These are phyloP conservation scores for Dendrobium officinale DNA, from an alignment of 106 monocot species.

Conservation along the genomic window DNA sequence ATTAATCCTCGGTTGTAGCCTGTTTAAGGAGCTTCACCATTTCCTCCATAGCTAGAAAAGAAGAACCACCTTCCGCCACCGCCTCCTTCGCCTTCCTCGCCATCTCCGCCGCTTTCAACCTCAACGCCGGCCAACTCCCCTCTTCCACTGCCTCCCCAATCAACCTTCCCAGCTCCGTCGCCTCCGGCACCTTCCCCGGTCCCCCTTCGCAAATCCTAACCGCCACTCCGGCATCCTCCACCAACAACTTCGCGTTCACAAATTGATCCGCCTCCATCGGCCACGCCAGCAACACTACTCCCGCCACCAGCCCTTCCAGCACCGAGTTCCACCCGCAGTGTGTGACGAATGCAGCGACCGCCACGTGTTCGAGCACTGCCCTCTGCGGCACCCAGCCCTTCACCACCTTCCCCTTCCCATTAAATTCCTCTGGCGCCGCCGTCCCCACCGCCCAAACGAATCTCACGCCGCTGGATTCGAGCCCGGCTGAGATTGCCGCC, in stretches of 20 bases:
- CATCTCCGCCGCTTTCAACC: neutral
- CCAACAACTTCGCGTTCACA: slow-evolving; percentile 20
- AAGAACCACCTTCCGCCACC: too few relatives aligned
- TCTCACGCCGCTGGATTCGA: neutral
- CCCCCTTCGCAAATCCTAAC: slow-evolving; percentile 6
- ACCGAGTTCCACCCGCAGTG: slow-evolving; percentile 18
- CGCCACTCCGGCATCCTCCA: slow-evolving; percentile 3
- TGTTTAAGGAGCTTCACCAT: too few relatives aligned
- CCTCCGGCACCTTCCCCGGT: neutral
- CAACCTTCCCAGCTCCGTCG: slow-evolving; percentile 1
- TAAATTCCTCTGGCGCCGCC: neutral
- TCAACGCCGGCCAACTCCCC: neutral
- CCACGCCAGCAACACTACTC: slow-evolving; percentile 15
- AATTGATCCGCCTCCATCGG: slow-evolving; percentile 25
- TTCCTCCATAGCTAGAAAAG: too few relatives aligned
- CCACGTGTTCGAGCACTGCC: slow-evolving; percentile 17
- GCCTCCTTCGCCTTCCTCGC: slow-evolving; percentile 3
- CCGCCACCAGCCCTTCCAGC: slow-evolving; percentile 14
- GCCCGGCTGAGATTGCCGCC: slow-evolving; percentile 22
- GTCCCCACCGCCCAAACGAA: slow-evolving; percentile 22
- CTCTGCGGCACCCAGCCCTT: slow-evolving; percentile 24
- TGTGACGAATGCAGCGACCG: slow-evolving; percentile 28
- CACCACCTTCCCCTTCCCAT: slow-evolving; percentile 14
- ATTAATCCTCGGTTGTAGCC: too few relatives aligned
- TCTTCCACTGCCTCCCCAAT: slow-evolving; percentile 1